Percentiles rank a stretch among this genome's conserved stretches.
Conservation (phyloP, 352 stramenopile genomes). For the Elongisporangium undulatum region DNA sequence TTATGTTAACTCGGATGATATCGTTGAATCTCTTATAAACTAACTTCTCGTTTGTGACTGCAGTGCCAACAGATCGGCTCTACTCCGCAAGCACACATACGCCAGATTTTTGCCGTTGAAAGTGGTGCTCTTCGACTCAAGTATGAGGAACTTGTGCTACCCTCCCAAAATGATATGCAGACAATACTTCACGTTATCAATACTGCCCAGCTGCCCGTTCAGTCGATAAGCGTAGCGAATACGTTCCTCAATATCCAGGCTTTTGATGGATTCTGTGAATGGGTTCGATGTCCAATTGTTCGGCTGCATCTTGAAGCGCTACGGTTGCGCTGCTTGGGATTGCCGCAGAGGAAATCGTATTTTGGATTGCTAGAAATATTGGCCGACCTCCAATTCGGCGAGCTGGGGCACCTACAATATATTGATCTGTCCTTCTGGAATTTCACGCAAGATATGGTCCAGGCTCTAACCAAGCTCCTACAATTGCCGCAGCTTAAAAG, state of each 20-base stretch:
- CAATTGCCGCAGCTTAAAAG: constrained; percentile 22
- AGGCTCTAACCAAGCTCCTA: constrained; percentile 25
- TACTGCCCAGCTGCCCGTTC: constrained; percentile 25
- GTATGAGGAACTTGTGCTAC: constrained; percentile 47
- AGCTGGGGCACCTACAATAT: constrained; percentile 26
- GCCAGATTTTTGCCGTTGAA: constrained; percentile 30
- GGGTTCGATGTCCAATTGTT: constrained; percentile 32
- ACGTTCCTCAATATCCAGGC: constrained; percentile 57
- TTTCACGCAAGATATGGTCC: constrained; percentile 31
- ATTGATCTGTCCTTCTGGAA: constrained; percentile 75
- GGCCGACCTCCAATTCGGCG: constrained; percentile 12
- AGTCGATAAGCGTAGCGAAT: constrained; percentile 46
- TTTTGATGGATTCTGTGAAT: constrained; percentile 41
- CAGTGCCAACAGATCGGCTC: constrained; percentile 42
- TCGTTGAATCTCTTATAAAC: not conserved
- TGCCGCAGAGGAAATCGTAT: constrained; percentile 43
- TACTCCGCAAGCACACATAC: constrained; percentile 32
- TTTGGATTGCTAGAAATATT: constrained; percentile 19
- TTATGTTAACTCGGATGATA: not conserved
- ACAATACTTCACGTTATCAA: constrained; percentile 45
- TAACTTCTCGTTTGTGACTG: not conserved
- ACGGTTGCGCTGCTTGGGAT: constrained; percentile 36
- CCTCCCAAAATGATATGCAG: constrained; percentile 43
- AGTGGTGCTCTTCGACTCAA: constrained; percentile 36
- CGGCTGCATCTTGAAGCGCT: constrained; percentile 29